Conservation (phyloP, 306 rosid genomes). For the Glycyrrhiza uralensis region DNA sequence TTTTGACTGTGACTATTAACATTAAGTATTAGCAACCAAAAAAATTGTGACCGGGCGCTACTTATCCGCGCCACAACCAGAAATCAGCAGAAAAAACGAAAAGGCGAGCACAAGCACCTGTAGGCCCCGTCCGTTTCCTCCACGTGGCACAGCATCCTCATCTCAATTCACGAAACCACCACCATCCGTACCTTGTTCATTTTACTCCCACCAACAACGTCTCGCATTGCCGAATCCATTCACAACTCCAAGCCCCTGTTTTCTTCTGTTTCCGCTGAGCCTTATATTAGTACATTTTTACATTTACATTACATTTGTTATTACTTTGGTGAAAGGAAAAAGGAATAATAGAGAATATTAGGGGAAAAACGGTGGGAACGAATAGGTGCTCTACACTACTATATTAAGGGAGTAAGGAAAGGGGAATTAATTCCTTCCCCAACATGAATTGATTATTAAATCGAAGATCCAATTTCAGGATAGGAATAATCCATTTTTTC, state of each 20-base stretch:
- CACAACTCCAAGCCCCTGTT: not conserved
- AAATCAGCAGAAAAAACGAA: constrained; percentile 9
- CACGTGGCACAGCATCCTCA: constrained; percentile 48
- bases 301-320: not conserved
- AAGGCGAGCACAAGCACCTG: not conserved
- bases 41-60: constrained; percentile 23
- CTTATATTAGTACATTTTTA: not conserved
- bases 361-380: not conserved
- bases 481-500: constrained; percentile 10
- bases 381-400: not conserved
- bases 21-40: not conserved
- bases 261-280: not conserved
- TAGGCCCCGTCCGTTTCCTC: not conserved
- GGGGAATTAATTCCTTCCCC: constrained; percentile 41
- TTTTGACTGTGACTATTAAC: too few relatives aligned
- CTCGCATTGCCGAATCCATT: constrained; percentile 1
- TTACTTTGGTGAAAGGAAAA: not conserved
- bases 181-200: not conserved
- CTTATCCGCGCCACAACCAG: constrained; percentile 32
- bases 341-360: not conserved
- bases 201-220: not conserved
- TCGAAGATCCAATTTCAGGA: not conserved
- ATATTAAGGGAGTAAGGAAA: not conserved
- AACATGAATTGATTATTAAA: constrained; percentile 25
- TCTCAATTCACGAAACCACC: not conserved